These are phyloP conservation scores for Torulaspora pretoriensis DNA, from an alignment of 1,139 yeast species.

Conservation along the genomic window DNA sequence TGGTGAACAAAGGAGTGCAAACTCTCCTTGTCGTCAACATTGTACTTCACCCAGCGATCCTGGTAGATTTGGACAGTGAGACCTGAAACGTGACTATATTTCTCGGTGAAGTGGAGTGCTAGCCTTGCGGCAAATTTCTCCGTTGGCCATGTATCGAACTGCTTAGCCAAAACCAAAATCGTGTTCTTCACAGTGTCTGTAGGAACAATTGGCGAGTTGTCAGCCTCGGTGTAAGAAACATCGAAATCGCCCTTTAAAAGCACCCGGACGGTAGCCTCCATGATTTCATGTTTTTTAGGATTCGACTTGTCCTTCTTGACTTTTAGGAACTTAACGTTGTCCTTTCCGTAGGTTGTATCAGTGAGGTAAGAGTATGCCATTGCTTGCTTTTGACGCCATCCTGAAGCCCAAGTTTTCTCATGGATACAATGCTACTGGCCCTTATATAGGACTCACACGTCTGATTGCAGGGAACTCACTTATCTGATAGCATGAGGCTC, in stretches of 20 bases:
- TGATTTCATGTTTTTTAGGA: conserved; percentile 69
- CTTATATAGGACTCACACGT: not conserved
- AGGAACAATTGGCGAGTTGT: conserved; percentile 83
- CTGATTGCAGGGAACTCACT: not conserved
- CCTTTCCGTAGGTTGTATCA: conserved; percentile 77
- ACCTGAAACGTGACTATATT: conserved; percentile 72
- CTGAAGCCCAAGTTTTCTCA: not conserved
- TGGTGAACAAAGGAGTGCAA: conserved; percentile 81
- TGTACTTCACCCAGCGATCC: conserved; percentile 72
- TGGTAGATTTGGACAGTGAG: conserved; percentile 65
- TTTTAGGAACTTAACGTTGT: conserved; percentile 83
- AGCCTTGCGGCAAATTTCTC: conserved; percentile 85
- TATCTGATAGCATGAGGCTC: not conserved
- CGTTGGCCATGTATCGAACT: conserved; percentile 78
- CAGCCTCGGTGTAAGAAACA: conserved; percentile 77
- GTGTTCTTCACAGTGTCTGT: conserved; percentile 94
- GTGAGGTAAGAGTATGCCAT: conserved; percentile 35
- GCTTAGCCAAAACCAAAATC: conserved; percentile 74
- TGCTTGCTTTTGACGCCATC: not conserved
- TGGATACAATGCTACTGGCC: not conserved
- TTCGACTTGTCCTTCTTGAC: conserved; percentile 71
- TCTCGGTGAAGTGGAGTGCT: conserved; percentile 71
- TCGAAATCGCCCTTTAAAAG: conserved; percentile 76
- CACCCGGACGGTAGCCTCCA: conserved; percentile 77
- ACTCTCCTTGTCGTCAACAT: conserved; percentile 68